Evolutionary conservation across 257 asterid genomes (phyloP).

Genomic region (Solanum megistacrolobum): DNA sequence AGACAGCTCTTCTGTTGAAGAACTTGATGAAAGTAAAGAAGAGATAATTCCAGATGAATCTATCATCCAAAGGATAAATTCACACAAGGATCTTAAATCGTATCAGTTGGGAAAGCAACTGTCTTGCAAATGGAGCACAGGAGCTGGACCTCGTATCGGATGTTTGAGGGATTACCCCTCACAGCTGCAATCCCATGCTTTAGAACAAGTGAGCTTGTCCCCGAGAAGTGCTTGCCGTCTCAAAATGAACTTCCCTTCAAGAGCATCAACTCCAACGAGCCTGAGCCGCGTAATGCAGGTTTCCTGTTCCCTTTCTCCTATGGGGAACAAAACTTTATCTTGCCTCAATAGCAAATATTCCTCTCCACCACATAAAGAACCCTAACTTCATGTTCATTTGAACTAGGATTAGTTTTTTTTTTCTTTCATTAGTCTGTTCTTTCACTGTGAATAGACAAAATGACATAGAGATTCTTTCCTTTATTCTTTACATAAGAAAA

Average conservation of each 20-base stretch:
- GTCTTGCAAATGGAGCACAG: constrained; percentile 85
- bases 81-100: constrained; percentile 52
- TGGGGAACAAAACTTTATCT: constrained; percentile 17
- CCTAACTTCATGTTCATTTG: neutral
- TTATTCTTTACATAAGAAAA: constrained; percentile 17
- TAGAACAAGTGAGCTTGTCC: constrained; percentile 61
- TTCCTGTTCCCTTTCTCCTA: constrained; percentile 9
- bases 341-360: constrained; percentile 17
- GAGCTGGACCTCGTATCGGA: constrained; percentile 88
- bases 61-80: constrained; percentile 45
- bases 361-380: constrained; percentile 21
- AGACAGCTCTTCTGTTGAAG: neutral
- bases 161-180: constrained; percentile 77
- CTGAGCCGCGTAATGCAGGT: constrained; percentile 3
- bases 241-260: constrained; percentile 27
- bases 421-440: constrained; percentile 24
- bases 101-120: constrained; percentile 62
- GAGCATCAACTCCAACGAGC: constrained; percentile 32
- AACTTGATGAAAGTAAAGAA: constrained; percentile 19
- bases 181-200: constrained; percentile 61
- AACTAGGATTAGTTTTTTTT: constrained; percentile 8
- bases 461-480: constrained; percentile 27
- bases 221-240: constrained; percentile 41
- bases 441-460: constrained; percentile 37
- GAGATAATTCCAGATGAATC: constrained; percentile 40